These are phyloP conservation scores for Diversispora eburnea DNA, from an alignment of 192 early-diverging fungal genomes.

Conservation along the genomic window DNA sequence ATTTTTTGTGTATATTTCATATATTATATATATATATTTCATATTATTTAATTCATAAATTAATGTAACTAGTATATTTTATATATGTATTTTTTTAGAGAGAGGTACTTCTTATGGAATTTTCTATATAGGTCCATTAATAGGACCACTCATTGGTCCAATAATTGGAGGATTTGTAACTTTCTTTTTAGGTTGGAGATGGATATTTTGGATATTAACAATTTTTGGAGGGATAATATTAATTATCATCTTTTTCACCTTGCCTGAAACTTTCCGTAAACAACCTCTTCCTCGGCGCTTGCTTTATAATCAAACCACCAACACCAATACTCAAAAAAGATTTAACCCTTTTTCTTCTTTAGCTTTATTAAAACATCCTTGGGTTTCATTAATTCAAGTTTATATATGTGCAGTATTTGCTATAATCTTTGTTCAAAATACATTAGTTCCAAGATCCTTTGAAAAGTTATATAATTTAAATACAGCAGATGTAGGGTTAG, in stretches of 20 bases:
- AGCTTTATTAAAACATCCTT: background rate
- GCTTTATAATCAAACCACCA: background rate
- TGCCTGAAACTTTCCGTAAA: conserved; percentile 20
- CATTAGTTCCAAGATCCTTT: conserved; percentile 1
- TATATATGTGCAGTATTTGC: background rate
- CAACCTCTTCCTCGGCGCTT: background rate
- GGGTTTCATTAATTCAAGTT: background rate
- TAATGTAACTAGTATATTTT: background rate
- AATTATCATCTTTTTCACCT: conserved; percentile 10
- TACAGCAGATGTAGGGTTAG: background rate
- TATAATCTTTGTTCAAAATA: background rate
- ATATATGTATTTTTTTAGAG: conserved; percentile 17
- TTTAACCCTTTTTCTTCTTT: conserved; percentile 14
- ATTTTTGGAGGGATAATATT: conserved; percentile 25
- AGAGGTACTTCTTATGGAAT: conserved; percentile 43
- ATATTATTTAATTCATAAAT: background rate
- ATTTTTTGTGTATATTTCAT: background rate
- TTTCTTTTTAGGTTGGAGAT: conserved; percentile 21
- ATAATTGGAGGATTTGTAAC: conserved; percentile 33
- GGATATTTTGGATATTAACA: conserved; percentile 41
- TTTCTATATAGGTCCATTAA: conserved; percentile 34
- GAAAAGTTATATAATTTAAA: background rate
- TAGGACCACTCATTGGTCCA: conserved; percentile 40
- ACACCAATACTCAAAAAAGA: background rate
- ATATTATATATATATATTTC: background rate